A percentile compares a stretch with the other conserved stretches of the same genome.
Evolutionary conservation across 345 rosid genomes (phyloP).

Genomic region (Microcos paniculata): DNA sequence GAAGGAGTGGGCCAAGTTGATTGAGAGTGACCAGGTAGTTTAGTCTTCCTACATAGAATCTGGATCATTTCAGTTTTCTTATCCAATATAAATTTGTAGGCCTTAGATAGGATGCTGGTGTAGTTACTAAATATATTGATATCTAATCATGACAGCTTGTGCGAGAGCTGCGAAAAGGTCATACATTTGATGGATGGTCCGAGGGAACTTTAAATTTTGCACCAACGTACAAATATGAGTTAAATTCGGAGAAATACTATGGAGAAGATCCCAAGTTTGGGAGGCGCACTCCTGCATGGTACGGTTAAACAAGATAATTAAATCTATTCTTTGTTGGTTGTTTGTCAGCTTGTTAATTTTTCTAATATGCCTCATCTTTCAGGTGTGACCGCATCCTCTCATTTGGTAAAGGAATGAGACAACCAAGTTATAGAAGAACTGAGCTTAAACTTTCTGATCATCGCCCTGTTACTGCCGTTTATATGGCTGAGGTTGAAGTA

Average conservation of each 20-base stretch:
- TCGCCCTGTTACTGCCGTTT: constrained; percentile 89
- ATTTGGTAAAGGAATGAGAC: constrained; percentile 77
- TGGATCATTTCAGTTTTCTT: neutral
- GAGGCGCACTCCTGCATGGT: constrained; percentile 91
- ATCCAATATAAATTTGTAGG: neutral
- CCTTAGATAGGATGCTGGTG: constrained; percentile 7
- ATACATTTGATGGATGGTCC: constrained; percentile 84
- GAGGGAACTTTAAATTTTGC: constrained; percentile 73
- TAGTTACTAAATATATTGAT: neutral
- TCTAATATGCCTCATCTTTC: neutral
- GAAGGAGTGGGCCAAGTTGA: constrained; percentile 66
- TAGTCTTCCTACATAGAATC: neutral
- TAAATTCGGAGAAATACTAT: constrained; percentile 64
- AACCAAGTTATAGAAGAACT: constrained; percentile 60
- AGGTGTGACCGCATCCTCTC: constrained; percentile 96
- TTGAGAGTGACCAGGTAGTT: constrained; percentile 79
- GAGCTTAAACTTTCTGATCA: constrained; percentile 87
- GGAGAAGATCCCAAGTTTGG: constrained; percentile 77
- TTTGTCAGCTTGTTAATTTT: constrained; percentile 7
- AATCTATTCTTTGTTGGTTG: neutral
- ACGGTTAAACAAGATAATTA: constrained; percentile 18
- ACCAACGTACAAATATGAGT: constrained; percentile 89
- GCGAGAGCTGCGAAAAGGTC: constrained; percentile 65
- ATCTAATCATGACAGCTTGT: constrained; percentile 51
- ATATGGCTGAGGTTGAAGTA: constrained; percentile 82